phyloP scores from a whole-genome alignment of 805 yeast species.

The Metschnikowia vanudenii region DNA sequence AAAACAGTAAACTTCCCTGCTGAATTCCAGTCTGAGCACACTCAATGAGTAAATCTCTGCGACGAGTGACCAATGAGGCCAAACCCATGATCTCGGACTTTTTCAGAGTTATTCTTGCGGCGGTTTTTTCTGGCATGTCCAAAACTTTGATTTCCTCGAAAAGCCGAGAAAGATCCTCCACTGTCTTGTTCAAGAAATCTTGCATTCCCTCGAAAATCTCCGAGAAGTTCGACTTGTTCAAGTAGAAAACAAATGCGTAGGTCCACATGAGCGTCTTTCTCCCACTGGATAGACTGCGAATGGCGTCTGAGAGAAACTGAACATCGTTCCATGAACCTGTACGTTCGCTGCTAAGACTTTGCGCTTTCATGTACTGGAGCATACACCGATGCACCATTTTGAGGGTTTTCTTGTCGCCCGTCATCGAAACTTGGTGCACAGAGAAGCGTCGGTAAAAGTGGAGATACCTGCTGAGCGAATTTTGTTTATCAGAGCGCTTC shows the following conservation, averaged over 20 bases:
- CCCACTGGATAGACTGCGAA: constrained; percentile 60
- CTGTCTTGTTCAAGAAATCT: constrained; percentile 58
- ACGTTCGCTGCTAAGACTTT: constrained; percentile 30
- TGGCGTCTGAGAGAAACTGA: constrained; percentile 75
- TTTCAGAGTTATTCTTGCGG: constrained; percentile 33
- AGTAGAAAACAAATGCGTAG: constrained; percentile 73
- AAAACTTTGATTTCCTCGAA: constrained; percentile 44
- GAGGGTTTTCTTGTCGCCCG: constrained; percentile 64
- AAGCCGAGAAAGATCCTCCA: constrained; percentile 65
- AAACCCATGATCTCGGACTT: constrained; percentile 41
- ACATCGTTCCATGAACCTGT: constrained; percentile 78
- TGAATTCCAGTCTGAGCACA: constrained; percentile 43
- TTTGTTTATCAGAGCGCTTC: constrained; percentile 44
- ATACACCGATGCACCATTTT: constrained; percentile 63
- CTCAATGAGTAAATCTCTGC: constrained; percentile 43
- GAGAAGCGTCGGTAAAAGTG: constrained; percentile 73
- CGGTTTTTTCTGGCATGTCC: constrained; percentile 25
- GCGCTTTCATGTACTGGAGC: constrained; percentile 59
- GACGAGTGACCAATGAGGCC: constrained; percentile 40
- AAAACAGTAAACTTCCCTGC: constrained; percentile 28
- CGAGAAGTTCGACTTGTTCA: constrained; percentile 52
- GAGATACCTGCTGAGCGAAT: constrained; percentile 61
- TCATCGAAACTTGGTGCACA: constrained; percentile 73
- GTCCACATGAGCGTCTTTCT: constrained; percentile 87
- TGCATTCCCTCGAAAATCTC: constrained; percentile 72